Conservation (phyloP, 495 filamentous ascomycete species). For the Haplographium delicatum region DNA sequence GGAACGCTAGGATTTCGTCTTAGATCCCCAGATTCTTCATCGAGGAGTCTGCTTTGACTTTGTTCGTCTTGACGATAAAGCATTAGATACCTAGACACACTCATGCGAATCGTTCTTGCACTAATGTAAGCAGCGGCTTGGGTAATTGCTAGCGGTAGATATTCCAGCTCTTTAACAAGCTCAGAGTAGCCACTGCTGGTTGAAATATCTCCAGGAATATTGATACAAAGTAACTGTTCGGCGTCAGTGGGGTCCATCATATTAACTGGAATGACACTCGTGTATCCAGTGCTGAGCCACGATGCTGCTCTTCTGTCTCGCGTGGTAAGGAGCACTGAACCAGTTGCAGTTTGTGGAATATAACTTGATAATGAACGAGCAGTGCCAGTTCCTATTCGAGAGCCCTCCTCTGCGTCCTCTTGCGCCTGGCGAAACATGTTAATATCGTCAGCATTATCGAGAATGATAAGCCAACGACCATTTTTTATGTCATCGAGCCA, state of each 20-base stretch:
- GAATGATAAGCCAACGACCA: constrained; percentile 40
- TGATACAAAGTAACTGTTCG: constrained; percentile 25
- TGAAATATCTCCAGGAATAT: constrained; percentile 32
- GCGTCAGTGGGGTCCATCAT: constrained; percentile 9
- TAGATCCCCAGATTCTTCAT: constrained; percentile 36
- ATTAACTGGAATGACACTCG: constrained; percentile 7
- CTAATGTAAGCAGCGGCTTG: constrained; percentile 25
- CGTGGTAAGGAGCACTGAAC: constrained; percentile 36
- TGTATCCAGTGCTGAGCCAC: constrained; percentile 9
- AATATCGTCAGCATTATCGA: constrained; percentile 52
- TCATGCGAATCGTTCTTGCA: constrained; percentile 7
- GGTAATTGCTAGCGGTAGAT: constrained; percentile 19
- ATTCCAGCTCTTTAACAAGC: constrained; percentile 13
- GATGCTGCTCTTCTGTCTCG: constrained; percentile 27
- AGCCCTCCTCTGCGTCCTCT: too few relatives aligned
- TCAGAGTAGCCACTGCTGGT: neutral
- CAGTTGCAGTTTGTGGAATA: constrained; percentile 37
- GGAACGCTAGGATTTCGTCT: constrained; percentile 29
- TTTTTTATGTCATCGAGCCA: constrained; percentile 33
- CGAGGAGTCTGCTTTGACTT: constrained; percentile 31
- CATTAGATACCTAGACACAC: constrained; percentile 30
- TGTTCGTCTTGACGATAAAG: constrained; percentile 31
- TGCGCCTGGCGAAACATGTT: too few relatives aligned
- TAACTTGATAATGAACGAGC: constrained; percentile 11
- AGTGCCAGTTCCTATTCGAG: neutral